Base-by-base conservation (phyloP, 495 filamentous ascomycete species). In the Cercophora sp. region DNA sequence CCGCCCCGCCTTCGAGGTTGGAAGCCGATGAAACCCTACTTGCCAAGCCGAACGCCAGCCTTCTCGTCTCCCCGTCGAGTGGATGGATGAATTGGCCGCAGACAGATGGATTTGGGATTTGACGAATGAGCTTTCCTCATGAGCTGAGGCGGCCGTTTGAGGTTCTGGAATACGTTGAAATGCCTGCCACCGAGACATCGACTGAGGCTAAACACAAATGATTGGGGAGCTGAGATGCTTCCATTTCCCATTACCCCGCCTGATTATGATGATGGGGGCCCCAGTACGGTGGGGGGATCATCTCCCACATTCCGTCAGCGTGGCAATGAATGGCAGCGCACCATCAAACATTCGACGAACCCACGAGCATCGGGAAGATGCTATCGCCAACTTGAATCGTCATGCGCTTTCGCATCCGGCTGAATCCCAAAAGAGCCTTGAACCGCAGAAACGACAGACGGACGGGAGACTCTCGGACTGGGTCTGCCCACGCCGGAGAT, bases 351-450 rank as follows among this genome's bases (percentile, higher is more conserved):
- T 40, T 22, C 40, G 23, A 36, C 41, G 41, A 45, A 36, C 51
- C 27, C 27, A 40, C n/a, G 36, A n/a, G 36, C 16, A 19, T 39
- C 16, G 36, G 16, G n/a, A 19, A 22, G 23, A 24, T 18, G 40
- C 48, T 57, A 52, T 57, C 54, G 42, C 48, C 48, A 47, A 39
- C 49, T 57, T 41, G 15, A 32, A 52, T 39, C 35, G 34, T 55
- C 50, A 56, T 55, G 52, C 52, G 25, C 41, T 26, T 37, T 24
- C 40, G 41, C 43, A 56, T 51, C 58, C 58, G 58, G 58, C 58
- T 57, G 58, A 61, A 60, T 57, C 32, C 40, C 43, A 46, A 22
- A 15, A 27, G 25, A 25, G 50, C 45, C 39, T 32, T 29, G 40
- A n/a, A 44, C 24, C 13, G 40, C 40, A 35, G 54, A 16, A 51